Conservation (phyloP, 2,329 filamentous ascomycete species). For the Curvularia hawaiiensis region DNA sequence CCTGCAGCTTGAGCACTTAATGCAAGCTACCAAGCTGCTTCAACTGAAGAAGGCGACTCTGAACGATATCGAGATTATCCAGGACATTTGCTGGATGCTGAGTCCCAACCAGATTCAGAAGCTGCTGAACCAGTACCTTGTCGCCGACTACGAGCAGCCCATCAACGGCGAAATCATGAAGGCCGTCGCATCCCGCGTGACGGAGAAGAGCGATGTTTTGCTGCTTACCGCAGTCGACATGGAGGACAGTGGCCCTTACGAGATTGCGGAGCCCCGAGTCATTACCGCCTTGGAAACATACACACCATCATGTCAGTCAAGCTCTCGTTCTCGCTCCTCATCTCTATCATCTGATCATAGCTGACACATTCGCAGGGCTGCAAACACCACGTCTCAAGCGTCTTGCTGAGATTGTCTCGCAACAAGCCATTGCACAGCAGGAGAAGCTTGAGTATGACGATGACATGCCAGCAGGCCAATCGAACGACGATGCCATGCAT, state of each 20-base stretch:
- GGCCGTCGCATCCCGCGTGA: constrained; percentile 93
- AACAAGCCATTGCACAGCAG: constrained; percentile 94
- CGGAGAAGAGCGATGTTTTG: constrained; percentile 96
- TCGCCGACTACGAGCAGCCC: constrained; percentile 98
- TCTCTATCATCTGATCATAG: not conserved
- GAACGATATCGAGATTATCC: constrained; percentile 99
- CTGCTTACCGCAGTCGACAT: constrained; percentile 95
- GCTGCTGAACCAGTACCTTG: constrained; percentile 95
- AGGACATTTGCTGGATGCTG: constrained; percentile 99
- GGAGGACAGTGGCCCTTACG: constrained; percentile 98
- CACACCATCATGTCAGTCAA: constrained; percentile 86
- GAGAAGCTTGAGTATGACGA: constrained; percentile 72
- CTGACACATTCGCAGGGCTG: constrained; percentile 67
- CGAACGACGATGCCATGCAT: constrained; percentile 30
- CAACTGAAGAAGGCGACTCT: constrained; percentile 98
- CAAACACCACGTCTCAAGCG: constrained; percentile 95
- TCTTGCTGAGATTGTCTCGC: constrained; percentile 96
- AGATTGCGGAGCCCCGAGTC: constrained; percentile 94
- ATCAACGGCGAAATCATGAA: constrained; percentile 99
- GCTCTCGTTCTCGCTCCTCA: not conserved
- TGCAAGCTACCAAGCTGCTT: constrained; percentile 98
- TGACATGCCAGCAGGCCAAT: constrained; percentile 21
- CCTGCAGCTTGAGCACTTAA: constrained; percentile 94
- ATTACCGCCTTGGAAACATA: constrained; percentile 98
- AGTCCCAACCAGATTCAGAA: constrained; percentile 99